A percentile compares a stretch with the other conserved stretches of the same genome.
Evolutionary conservation across 257 asterid species (phyloP).

Genomic region (Solanum ossicruentum): DNA sequence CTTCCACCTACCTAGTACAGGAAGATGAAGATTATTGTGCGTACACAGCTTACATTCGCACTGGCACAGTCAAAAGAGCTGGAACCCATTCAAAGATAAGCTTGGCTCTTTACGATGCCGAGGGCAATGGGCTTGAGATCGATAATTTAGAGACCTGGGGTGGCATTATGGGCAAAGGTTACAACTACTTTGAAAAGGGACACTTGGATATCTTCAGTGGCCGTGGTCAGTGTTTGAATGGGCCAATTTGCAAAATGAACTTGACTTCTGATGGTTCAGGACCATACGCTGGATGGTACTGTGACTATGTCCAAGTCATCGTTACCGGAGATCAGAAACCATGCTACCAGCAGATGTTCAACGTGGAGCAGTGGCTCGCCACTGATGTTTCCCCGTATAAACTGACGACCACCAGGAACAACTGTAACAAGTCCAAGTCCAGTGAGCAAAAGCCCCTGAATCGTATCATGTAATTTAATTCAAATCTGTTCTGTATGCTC

Average conservation of each 20-base stretch:
- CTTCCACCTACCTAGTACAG: background rate
- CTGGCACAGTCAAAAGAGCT: constrained; percentile 33
- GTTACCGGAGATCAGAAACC: constrained; percentile 24
- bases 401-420: constrained; percentile 8
- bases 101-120: constrained; percentile 33
- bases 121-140: constrained; percentile 33
- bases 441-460: background rate
- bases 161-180: constrained; percentile 54
- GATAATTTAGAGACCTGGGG: constrained; percentile 52
- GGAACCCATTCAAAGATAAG: constrained; percentile 54
- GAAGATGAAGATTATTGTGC: background rate
- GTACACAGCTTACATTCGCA: constrained; percentile 9
- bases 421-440: background rate
- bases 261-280: background rate
- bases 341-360: constrained; percentile 17
- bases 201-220: constrained; percentile 61
- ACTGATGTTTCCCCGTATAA: constrained; percentile 7
- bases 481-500: background rate
- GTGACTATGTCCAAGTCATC: constrained; percentile 36
- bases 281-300: background rate
- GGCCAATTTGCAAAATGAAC: background rate
- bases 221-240: background rate
- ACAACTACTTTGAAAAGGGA: constrained; percentile 56
- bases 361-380: constrained; percentile 15
- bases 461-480: background rate